phyloP scores from a whole-genome alignment of 2,329 filamentous ascomycete genomes.

The Fusarium falciforme region DNA sequence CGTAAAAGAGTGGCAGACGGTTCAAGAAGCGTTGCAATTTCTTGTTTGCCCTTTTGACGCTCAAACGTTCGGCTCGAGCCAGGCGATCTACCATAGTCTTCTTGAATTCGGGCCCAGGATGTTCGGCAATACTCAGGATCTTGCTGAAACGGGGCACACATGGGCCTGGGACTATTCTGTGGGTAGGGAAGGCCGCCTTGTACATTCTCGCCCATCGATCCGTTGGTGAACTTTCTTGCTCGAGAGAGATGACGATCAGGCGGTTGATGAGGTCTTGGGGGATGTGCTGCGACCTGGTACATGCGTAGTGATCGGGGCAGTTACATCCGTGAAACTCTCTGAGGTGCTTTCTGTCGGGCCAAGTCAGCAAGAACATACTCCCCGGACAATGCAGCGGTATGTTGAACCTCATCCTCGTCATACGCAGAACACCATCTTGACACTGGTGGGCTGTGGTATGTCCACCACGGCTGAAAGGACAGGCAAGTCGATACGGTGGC shows the following conservation, averaged over 20 bases:
- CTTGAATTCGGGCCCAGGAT: background rate
- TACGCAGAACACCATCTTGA: background rate
- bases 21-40: background rate
- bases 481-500: background rate
- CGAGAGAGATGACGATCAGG: background rate
- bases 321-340: background rate
- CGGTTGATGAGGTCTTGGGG: background rate
- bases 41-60: background rate
- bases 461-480: background rate
- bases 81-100: background rate
- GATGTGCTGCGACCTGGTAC: background rate
- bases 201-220: background rate
- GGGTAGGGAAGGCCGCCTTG: background rate
- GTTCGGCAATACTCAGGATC: background rate
- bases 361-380: background rate
- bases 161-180: background rate
- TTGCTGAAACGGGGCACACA: background rate
- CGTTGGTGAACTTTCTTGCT: background rate
- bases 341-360: background rate
- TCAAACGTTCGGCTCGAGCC: background rate
- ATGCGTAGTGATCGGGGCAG: background rate
- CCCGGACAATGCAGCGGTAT: background rate
- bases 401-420: too few relatives aligned
- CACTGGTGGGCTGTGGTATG: background rate
- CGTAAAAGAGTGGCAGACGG: background rate